A percentile compares a stretch with the other conserved stretches of the same genome.
These are phyloP conservation scores for Hypoxylon rickii DNA, from an alignment of 495 filamentous ascomycete genomes.

Conservation along the genomic window DNA sequence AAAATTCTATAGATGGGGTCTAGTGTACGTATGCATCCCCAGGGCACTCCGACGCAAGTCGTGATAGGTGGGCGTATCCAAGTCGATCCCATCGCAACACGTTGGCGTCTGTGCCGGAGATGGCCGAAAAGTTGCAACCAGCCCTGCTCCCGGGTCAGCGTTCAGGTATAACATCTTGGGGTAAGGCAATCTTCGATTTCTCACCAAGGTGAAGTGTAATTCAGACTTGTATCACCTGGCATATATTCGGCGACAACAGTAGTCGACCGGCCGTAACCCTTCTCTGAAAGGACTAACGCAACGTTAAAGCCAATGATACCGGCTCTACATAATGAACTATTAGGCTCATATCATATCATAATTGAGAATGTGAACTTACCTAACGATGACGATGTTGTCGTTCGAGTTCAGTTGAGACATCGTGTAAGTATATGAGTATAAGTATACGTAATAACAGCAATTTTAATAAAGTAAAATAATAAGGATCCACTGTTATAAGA, in stretches of 20 bases:
- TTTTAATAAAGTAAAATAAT: too few species aligned
- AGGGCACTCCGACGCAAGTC: slow-evolving; percentile 18
- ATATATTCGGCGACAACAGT: slow-evolving; percentile 43
- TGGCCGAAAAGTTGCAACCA: slow-evolving; percentile 44
- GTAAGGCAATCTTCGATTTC: background rate
- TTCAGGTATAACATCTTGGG: background rate
- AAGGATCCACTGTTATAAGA: too few species aligned
- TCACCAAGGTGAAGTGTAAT: slow-evolving; percentile 46
- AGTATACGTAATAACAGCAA: too few species aligned
- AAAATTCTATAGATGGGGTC: slow-evolving; percentile 39
- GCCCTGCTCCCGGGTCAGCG: slow-evolving; percentile 28
- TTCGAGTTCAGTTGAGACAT: background rate
- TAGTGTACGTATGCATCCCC: slow-evolving; percentile 34
- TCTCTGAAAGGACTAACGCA: slow-evolving; percentile 39
- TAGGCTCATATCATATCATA: background rate
- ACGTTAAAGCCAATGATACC: slow-evolving; percentile 45
- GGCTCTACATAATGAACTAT: slow-evolving; percentile 19
- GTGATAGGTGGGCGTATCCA: slow-evolving; percentile 36
- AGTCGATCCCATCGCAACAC: slow-evolving; percentile 40
- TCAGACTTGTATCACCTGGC: slow-evolving; percentile 36
- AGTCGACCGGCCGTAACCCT: slow-evolving; percentile 31
- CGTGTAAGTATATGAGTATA: slow-evolving; percentile 35
- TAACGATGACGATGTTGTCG: slow-evolving; percentile 2
- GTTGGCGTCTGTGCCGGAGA: slow-evolving; percentile 40
- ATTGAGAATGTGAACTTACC: background rate